A percentile compares a stretch with the other conserved stretches of the same genome.
Conservation (phyloP, 805 yeast genomes). For the Candida parachauliodes region DNA sequence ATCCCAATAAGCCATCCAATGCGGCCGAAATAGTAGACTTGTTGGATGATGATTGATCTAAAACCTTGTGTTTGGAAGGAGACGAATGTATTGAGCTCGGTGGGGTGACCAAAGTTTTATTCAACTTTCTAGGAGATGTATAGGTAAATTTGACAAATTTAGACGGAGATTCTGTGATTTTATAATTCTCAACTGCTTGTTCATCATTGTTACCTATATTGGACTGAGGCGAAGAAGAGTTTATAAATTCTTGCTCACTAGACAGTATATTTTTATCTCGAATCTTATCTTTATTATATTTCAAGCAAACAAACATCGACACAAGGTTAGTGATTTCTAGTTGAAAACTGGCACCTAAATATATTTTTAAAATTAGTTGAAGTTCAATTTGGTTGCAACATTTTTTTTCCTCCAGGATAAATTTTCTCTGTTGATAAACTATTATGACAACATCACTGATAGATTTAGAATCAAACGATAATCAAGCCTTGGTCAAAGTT, state of each 20-base stretch:
- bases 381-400: no score
- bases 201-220: not conserved
- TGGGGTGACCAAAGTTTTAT: not conserved
- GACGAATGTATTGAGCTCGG: not conserved
- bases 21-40: not conserved
- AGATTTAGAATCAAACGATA: conserved; percentile 20
- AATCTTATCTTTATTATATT: conserved; percentile 9
- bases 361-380: no score
- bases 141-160: not conserved
- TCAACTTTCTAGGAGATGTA: not conserved
- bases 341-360: no score
- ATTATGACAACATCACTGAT: conserved; percentile 6
- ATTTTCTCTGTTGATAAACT: conserved; percentile 6
- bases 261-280: no score
- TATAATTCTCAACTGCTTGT: not conserved
- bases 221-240: not conserved
- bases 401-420: not conserved
- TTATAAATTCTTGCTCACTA: no score
- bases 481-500: conserved; percentile 27
- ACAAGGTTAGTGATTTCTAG: no score
- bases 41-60: not conserved
- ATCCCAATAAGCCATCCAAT: not conserved
- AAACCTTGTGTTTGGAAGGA: not conserved
- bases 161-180: not conserved
- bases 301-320: conserved; percentile 9